Conservation (phyloP, 106 monocot species). For the Posidonia australis region DNA sequence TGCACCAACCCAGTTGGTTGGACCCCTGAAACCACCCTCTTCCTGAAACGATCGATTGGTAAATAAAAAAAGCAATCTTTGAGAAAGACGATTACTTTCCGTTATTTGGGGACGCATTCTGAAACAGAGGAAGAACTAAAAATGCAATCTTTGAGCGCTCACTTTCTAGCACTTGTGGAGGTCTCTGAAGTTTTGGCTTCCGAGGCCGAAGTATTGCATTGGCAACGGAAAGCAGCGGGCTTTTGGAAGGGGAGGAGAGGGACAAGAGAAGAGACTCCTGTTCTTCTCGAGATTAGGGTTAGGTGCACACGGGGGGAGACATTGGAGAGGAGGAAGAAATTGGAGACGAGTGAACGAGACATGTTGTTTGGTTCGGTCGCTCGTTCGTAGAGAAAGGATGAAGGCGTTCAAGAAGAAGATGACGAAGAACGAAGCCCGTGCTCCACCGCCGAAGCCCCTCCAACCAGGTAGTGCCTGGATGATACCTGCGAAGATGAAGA, state of each 20-base stretch:
- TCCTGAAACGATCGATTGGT: constrained; percentile 33
- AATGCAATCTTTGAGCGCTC: constrained; percentile 4
- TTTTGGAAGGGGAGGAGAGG: constrained; percentile 1
- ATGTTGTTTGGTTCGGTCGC: constrained; percentile 12
- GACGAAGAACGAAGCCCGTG: too few species aligned
- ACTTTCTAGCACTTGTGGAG: constrained; percentile 27
- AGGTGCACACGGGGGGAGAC: constrained; percentile 20
- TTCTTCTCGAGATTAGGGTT: constrained; percentile 1
- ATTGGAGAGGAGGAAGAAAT: constrained; percentile 37
- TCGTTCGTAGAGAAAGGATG: too few species aligned
- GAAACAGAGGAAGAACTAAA: not conserved
- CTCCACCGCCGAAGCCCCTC: too few species aligned
- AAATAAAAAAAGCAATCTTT: not conserved
- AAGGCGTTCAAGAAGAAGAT: too few species aligned
- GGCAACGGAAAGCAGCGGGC: constrained; percentile 15
- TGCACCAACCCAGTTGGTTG: constrained; percentile 97
- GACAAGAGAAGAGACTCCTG: not conserved
- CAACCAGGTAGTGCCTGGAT: too few species aligned
- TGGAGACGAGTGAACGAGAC: constrained; percentile 46
- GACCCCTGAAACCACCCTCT: constrained; percentile 91
- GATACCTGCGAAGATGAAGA: too few species aligned
- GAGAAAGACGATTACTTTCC: not conserved
- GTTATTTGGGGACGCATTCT: too few species aligned
- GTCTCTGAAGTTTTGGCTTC: constrained; percentile 15
- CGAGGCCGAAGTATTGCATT: constrained; percentile 17